These are phyloP conservation scores for Kokia cookei DNA, from an alignment of 441 rosid genomes.

Conservation along the genomic window DNA sequence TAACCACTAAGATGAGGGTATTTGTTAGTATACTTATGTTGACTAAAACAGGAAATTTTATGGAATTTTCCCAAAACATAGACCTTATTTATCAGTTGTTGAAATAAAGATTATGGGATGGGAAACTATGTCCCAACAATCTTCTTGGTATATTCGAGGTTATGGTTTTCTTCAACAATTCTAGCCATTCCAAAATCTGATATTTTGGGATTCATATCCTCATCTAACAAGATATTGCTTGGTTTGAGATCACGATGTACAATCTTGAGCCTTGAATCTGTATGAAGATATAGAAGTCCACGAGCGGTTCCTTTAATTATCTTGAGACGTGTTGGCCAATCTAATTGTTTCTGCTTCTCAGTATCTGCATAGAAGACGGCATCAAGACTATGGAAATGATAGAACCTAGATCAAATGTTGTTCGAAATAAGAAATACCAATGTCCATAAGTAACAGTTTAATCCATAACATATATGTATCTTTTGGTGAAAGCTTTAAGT, in stretches of 20 bases:
- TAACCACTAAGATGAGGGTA: constrained; percentile 31
- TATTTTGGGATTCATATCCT: constrained; percentile 14
- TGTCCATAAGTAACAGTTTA: neutral
- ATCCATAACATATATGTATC: neutral
- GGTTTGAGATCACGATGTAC: constrained; percentile 19
- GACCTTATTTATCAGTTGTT: neutral
- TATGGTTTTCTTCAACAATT: constrained; percentile 7
- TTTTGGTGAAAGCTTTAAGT: neutral
- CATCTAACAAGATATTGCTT: constrained; percentile 15
- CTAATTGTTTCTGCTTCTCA: neutral
- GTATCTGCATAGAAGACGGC: neutral
- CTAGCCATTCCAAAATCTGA: constrained; percentile 36
- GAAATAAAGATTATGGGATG: neutral
- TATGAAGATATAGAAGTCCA: constrained; percentile 18
- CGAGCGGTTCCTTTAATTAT: constrained; percentile 14
- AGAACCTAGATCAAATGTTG: neutral
- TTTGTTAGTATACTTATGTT: neutral
- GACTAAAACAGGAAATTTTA: neutral
- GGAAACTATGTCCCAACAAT: constrained; percentile 23
- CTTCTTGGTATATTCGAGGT: constrained; percentile 13
- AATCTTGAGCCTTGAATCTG: constrained; percentile 16
- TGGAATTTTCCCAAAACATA: neutral
- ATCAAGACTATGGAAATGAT: neutral
- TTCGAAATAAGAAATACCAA: neutral
- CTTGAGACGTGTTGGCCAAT: constrained; percentile 16